These are phyloP conservation scores for Aurinia saxatilis DNA, from an alignment of 345 rosid genomes.

Conservation along the genomic window DNA sequence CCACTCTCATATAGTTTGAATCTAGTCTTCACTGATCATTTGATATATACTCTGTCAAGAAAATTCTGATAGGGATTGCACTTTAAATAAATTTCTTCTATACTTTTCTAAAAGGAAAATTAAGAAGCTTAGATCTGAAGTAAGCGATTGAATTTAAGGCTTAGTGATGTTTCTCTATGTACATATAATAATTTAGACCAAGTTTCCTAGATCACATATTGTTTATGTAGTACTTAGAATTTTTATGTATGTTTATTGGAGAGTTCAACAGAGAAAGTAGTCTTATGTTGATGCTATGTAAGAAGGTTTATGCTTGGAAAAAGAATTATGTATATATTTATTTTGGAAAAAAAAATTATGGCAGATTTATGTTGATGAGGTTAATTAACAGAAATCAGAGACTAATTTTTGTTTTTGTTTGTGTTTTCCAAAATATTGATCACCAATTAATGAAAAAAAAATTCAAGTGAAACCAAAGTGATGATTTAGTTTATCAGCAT, in stretches of 20 bases:
- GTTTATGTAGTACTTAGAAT: background rate
- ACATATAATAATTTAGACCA: background rate
- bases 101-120: background rate
- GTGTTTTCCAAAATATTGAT: too few relatives aligned
- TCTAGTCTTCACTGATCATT: background rate
- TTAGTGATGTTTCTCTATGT: background rate
- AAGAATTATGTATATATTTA: background rate
- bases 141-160: background rate
- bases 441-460: background rate
- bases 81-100: background rate
- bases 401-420: too few relatives aligned
- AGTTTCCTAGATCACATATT: background rate
- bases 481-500: background rate
- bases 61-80: background rate
- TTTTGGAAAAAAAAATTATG: background rate
- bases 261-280: too few relatives aligned
- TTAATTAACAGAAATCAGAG: background rate
- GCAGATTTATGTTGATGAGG: background rate
- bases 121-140: background rate
- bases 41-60: background rate
- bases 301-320: too few relatives aligned
- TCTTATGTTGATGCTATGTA: too few relatives aligned
- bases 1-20: background rate
- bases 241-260: too few relatives aligned
- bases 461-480: background rate